Evolutionary conservation across 768 basidiomycete species (phyloP).

Genomic region (Wakefieldia striispora): DNA sequence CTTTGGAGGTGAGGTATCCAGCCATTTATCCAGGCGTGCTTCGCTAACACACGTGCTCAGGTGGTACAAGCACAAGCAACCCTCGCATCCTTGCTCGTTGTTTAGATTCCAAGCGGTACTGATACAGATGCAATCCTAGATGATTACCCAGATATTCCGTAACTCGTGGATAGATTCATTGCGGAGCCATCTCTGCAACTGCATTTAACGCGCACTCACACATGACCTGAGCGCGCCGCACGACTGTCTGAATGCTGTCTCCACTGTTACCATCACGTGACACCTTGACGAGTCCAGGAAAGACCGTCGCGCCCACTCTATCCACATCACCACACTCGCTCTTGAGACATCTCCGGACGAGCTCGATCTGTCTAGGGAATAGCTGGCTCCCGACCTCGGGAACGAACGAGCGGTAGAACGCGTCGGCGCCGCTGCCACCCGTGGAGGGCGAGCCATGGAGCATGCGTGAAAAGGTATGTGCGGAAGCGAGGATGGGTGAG

Average conservation of each 20-base stretch:
- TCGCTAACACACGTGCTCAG: constrained; percentile 37
- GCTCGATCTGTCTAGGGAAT: constrained; percentile 78
- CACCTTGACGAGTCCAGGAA: constrained; percentile 86
- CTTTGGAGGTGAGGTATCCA: constrained; percentile 62
- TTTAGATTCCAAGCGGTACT: constrained; percentile 39
- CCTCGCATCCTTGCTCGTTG: constrained; percentile 72
- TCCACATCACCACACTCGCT: constrained; percentile 74
- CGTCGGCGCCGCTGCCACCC: constrained; percentile 49
- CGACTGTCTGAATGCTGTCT: constrained; percentile 66
- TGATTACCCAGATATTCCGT: constrained; percentile 5
- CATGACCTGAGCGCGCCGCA: constrained; percentile 81
- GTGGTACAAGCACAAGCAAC: constrained; percentile 84
- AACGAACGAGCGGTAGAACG: constrained; percentile 85
- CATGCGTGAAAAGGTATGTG: constrained; percentile 82
- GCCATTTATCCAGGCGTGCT: not conserved
- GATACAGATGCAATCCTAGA: constrained; percentile 23
- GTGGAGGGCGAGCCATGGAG: constrained; percentile 65
- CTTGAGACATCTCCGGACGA: constrained; percentile 76
- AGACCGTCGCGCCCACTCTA: constrained; percentile 79
- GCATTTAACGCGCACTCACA: constrained; percentile 74
- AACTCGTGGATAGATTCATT: not conserved
- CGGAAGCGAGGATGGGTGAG: constrained; percentile 63
- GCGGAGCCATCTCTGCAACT: constrained; percentile 1
- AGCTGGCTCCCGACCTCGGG: constrained; percentile 76
- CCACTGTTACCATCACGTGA: constrained; percentile 39